phyloP scores from a whole-genome alignment of 768 basidiomycete species.

The Termitomyces sp. region DNA sequence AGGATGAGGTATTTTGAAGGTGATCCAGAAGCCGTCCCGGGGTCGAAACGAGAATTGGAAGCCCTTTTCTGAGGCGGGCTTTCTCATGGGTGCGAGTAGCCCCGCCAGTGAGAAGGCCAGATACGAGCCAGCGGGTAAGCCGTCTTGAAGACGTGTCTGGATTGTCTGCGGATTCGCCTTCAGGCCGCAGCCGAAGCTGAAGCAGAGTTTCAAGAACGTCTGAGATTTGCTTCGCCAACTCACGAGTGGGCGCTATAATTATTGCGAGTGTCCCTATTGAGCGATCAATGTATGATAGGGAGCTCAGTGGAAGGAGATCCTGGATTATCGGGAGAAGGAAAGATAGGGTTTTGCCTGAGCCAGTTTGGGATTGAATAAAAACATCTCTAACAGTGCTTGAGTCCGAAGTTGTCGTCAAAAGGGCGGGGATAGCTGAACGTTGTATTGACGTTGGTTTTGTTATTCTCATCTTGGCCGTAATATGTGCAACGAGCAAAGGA shows the following conservation, averaged over 20 bases:
- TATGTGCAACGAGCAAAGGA: constrained; percentile 74
- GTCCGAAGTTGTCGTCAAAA: constrained; percentile 30
- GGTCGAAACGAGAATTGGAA: constrained; percentile 93
- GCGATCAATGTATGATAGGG: constrained; percentile 90
- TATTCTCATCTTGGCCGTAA: constrained; percentile 77
- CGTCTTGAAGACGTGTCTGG: constrained; percentile 36
- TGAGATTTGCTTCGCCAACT: constrained; percentile 94
- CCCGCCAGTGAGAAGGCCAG: constrained; percentile 92
- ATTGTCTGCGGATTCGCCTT: constrained; percentile 49
- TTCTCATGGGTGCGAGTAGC: constrained; percentile 94
- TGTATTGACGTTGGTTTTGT: constrained; percentile 89
- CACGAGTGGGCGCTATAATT: constrained; percentile 92
- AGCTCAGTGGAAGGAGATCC: constrained; percentile 86
- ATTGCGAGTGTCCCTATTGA: constrained; percentile 93
- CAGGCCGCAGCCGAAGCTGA: constrained; percentile 65
- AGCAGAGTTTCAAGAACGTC: constrained; percentile 88
- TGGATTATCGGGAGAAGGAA: constrained; percentile 95
- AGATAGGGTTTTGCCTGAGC: constrained; percentile 93
- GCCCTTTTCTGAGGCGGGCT: constrained; percentile 87
- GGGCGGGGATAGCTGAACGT: constrained; percentile 65
- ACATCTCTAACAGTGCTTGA: constrained; percentile 58
- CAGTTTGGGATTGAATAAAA: constrained; percentile 95
- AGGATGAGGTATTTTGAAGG: constrained; percentile 90
- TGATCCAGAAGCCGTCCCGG: constrained; percentile 96
- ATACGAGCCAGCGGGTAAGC: constrained; percentile 89